Evolutionary conservation across 2,329 filamentous ascomycete genomes (phyloP).

Genomic region (Aspergillus terreus): DNA sequence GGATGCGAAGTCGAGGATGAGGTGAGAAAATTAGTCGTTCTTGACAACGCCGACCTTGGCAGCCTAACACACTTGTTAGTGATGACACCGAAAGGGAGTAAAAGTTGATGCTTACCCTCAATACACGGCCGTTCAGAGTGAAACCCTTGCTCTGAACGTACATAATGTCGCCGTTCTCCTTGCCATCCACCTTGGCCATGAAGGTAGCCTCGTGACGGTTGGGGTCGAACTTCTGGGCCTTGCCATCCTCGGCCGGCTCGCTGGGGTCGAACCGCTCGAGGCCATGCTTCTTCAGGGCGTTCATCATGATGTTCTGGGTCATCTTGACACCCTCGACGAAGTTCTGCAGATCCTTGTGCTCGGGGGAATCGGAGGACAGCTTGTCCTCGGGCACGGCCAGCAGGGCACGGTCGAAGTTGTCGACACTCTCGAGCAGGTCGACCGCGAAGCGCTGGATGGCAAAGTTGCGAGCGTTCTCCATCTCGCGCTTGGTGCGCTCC

Average conservation of each 20-base stretch:
- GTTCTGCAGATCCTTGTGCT: slow-evolving; percentile 68
- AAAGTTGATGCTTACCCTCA: slow-evolving; percentile 53
- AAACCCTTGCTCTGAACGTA: slow-evolving; percentile 95
- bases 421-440: slow-evolving; percentile 90
- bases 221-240: slow-evolving; percentile 86
- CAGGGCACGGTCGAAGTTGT: slow-evolving; percentile 95
- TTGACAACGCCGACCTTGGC: slow-evolving; percentile 96
- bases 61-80: slow-evolving; percentile 44
- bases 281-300: slow-evolving; percentile 88
- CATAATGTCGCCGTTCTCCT: slow-evolving; percentile 88
- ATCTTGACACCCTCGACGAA: slow-evolving; percentile 90
- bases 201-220: slow-evolving; percentile 97
- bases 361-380: slow-evolving; percentile 55
- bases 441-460: slow-evolving; percentile 92
- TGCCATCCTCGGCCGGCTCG: slow-evolving; percentile 39
- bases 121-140: slow-evolving; percentile 80
- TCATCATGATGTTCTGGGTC: slow-evolving; percentile 86
- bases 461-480: slow-evolving; percentile 82
- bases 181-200: slow-evolving; percentile 80
- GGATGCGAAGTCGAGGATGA: slow-evolving; percentile 4
- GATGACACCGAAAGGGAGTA: no score
- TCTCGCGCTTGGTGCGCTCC: slow-evolving; percentile 86
- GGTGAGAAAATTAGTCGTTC: slow-evolving; percentile 52
- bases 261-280: slow-evolving; percentile 81
- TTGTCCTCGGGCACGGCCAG: slow-evolving; percentile 72